Conservation (phyloP, 2,329 filamentous ascomycete genomes). For the Orbilia quercus region DNA sequence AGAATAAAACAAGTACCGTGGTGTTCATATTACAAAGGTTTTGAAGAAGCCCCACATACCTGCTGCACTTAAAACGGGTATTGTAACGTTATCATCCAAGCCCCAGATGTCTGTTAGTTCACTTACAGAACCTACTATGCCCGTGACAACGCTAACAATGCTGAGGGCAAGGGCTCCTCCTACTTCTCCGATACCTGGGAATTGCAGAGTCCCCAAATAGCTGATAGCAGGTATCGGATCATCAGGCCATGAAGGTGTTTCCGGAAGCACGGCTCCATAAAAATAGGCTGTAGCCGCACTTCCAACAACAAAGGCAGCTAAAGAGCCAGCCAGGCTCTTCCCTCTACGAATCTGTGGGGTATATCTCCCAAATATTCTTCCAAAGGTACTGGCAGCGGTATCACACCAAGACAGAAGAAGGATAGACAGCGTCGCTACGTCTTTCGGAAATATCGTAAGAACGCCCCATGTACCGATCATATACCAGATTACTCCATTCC, state of each 20-base stretch:
- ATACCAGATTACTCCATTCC: conserved; percentile 98
- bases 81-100: conserved; percentile 97
- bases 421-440: conserved; percentile 88
- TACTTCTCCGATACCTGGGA: conserved; percentile 74
- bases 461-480: conserved; percentile 89
- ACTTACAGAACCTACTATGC: conserved; percentile 86
- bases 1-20: conserved; percentile 62
- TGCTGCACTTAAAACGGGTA: conserved; percentile 87
- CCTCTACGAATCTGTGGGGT: conserved; percentile 85
- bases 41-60: conserved; percentile 93
- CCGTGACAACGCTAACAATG: conserved; percentile 84
- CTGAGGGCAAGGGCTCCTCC: conserved; percentile 78
- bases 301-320: conserved; percentile 84
- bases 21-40: conserved; percentile 71
- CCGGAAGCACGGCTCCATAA: conserved; percentile 85
- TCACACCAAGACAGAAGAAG: conserved; percentile 97
- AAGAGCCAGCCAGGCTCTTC: conserved; percentile 89
- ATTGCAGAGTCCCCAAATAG: conserved; percentile 79
- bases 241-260: conserved; percentile 73
- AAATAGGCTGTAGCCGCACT: conserved; percentile 85
- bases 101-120: conserved; percentile 92
- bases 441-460: conserved; percentile 88
- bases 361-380: conserved; percentile 86
- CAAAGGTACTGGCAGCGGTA: conserved; percentile 94
- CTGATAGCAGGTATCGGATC: conserved; percentile 79